Evolutionary conservation across 352 stramenopile genomes (phyloP), one percentile per base, ranked within the genome.

Genomic region (Phytophthora parvispora): DNA sequence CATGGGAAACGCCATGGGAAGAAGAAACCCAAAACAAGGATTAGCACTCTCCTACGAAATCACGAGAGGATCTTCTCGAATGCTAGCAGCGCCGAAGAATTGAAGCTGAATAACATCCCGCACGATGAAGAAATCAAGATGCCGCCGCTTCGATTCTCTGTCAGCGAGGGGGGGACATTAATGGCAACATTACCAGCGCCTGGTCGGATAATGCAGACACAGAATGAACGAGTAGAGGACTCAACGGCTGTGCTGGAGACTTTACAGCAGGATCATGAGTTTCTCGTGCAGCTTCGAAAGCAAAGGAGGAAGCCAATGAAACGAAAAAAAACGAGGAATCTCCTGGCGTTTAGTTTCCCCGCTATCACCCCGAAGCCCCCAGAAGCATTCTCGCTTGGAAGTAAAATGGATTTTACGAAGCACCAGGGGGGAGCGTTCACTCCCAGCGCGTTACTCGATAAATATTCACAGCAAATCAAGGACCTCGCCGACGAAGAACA

Each of bases 281-380:
- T 31, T 3, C 55, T 68, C 8, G 10, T 62, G 1, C 25, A 62
- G 8, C 6, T 47, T 12, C 54, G 62, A 15, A 52, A 55, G 10
- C 54, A 51, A 13, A 57, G 50, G 34, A 72, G 63, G 9, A 63
- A 64, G 29, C 13, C 7, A 9, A 69, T 27, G 52, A 72, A 62
- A 8, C 55, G 62, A 0, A 72, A 72, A 36, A 61, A 61, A 9
- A 38, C 55, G 12, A 56, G 32, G 28, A 68, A 64, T 22, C 22
- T 76, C 2, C 52, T 76, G 22, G 12, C 64, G 1, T 58, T 76
- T 6, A 53, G 57, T 6, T 76, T 76, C 22, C 69, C 69, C 13
- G 25, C 60, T 24, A 60, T 76, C n/a, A 43, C 31, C 0, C 42
- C 69, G 4, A 66, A 66, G 20, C 15, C 48, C 9, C 7, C 42